Percentiles rank a stretch among this genome's conserved stretches.
phyloP scores from a whole-genome alignment of 805 yeast species.

The Lachancea kluyveri region DNA sequence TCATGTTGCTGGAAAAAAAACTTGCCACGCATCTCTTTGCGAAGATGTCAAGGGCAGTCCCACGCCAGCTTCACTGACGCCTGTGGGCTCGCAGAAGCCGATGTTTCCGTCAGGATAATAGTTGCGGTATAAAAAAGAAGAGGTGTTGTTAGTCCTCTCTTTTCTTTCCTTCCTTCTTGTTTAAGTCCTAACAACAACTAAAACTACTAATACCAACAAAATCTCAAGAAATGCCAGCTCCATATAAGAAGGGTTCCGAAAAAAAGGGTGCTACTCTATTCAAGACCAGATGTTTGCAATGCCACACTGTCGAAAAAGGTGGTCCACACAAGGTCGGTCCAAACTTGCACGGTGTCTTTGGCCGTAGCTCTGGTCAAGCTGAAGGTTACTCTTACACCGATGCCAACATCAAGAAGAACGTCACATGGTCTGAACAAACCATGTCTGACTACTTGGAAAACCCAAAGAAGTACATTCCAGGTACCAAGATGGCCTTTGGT shows the following conservation, averaged over 20 bases:
- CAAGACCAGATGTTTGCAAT: constrained; percentile 98
- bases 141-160: too few species aligned
- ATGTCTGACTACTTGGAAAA: constrained; percentile 94
- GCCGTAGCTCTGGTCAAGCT: constrained; percentile 89
- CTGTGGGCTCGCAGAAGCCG: too few species aligned
- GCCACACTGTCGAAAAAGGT: constrained; percentile 94
- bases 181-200: too few species aligned
- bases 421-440: constrained; percentile 78
- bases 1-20: too few species aligned
- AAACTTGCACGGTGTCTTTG: constrained; percentile 90
- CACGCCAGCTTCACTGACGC: too few species aligned
- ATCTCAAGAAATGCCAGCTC: constrained; percentile 22
- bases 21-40: too few species aligned
- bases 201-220: too few species aligned
- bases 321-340: constrained; percentile 99
- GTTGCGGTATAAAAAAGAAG: too few species aligned
- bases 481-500: constrained; percentile 99
- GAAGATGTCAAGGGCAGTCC: too few species aligned
- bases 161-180: too few species aligned
- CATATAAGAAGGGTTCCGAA: constrained; percentile 47
- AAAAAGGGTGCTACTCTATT: constrained; percentile 97
- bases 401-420: constrained; percentile 96
- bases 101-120: too few species aligned
- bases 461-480: constrained; percentile 99
- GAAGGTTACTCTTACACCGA: constrained; percentile 95